Conservation (phyloP, 345 rosid species). For the Syzygium grande region DNA sequence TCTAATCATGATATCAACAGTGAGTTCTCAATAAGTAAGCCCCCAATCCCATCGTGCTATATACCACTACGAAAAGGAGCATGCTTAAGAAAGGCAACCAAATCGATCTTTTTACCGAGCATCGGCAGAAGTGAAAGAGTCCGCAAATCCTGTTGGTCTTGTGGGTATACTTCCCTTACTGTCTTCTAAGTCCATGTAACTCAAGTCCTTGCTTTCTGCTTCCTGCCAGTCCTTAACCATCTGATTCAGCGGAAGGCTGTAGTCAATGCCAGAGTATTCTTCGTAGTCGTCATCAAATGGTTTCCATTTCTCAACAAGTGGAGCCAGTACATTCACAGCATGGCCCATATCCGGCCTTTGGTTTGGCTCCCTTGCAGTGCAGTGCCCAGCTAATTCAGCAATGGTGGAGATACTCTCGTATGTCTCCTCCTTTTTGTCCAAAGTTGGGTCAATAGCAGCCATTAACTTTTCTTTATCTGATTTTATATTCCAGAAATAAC, state of each 20-base stretch:
- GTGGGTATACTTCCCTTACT: constrained; percentile 74
- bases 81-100: not conserved
- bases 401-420: constrained; percentile 46
- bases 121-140: constrained; percentile 66
- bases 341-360: constrained; percentile 81
- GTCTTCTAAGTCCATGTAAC: constrained; percentile 44
- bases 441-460: constrained; percentile 51
- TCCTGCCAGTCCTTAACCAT: constrained; percentile 85
- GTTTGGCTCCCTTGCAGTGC: constrained; percentile 63
- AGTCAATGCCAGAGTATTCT: constrained; percentile 66
- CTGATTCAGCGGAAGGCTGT: constrained; percentile 69
- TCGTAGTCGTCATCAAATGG: constrained; percentile 43
- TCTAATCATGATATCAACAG: not conserved
- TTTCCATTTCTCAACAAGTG: constrained; percentile 73
- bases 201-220: constrained; percentile 60
- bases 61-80: not conserved
- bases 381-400: constrained; percentile 70
- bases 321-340: constrained; percentile 54
- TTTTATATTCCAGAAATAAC: constrained; percentile 64
- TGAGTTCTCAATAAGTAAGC: not conserved
- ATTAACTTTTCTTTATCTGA: constrained; percentile 44
- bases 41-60: not conserved
- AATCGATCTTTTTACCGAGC: constrained; percentile 32
- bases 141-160: constrained; percentile 63
- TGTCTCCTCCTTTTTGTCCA: constrained; percentile 41